phyloP scores from a whole-genome alignment of 805 yeast genomes.

The Schwanniomyces polymorphus region DNA sequence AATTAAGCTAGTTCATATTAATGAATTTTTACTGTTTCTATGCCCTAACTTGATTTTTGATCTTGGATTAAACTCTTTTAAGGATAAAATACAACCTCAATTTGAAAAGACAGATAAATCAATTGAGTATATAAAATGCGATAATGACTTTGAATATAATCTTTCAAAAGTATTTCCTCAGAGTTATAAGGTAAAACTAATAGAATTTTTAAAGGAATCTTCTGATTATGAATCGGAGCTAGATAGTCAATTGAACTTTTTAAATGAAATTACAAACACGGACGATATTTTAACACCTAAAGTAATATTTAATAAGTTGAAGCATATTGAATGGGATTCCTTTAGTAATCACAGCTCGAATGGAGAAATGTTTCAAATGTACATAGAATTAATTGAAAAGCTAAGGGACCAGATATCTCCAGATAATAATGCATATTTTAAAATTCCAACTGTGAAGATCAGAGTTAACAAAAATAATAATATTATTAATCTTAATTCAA shows the following conservation, averaged over 20 bases:
- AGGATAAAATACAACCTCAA: slow-evolving; percentile 8
- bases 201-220: slow-evolving; percentile 31
- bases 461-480: slow-evolving; percentile 35
- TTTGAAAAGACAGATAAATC: background rate
- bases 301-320: slow-evolving; percentile 19
- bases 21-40: slow-evolving; percentile 37
- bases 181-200: slow-evolving; percentile 29
- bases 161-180: slow-evolving; percentile 30
- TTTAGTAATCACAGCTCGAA: slow-evolving; percentile 12
- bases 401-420: slow-evolving; percentile 8
- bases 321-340: slow-evolving; percentile 36
- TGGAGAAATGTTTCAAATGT: slow-evolving; percentile 17
- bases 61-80: slow-evolving; percentile 23
- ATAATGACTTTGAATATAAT: slow-evolving; percentile 15
- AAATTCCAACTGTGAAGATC: slow-evolving; percentile 24
- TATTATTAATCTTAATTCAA: slow-evolving; percentile 45
- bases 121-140: slow-evolving; percentile 8
- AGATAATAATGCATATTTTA: slow-evolving; percentile 22
- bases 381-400: slow-evolving; percentile 16
- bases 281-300: slow-evolving; percentile 29
- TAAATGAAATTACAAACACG: slow-evolving; percentile 33
- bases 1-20: slow-evolving; percentile 25
- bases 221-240: slow-evolving; percentile 16
- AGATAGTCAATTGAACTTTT: slow-evolving; percentile 32
- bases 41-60: slow-evolving; percentile 43